Evolutionary conservation across 148 eudicot genomes (phyloP), one percentile per base, ranked within the genome.

Genomic region (Nepenthes mirabilis): DNA sequence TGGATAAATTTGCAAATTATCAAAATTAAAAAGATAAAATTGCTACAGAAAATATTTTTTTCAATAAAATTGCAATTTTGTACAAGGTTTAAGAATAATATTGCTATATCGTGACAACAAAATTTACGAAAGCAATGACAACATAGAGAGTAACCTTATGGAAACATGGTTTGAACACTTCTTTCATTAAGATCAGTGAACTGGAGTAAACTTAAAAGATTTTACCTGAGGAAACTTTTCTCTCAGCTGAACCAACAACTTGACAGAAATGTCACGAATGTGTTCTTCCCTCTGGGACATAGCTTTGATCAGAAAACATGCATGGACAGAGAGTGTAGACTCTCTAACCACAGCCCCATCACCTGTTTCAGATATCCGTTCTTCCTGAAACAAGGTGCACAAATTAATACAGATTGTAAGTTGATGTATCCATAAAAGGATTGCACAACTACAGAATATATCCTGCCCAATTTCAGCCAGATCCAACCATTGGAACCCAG

Each of bases 281-380:
- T 94, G 91, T 61, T 94, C 99, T 65, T 89, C 99, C 73, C 97
- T 79, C 61, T 70, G 84, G 43, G 99, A 89, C 85, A 94, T 75
- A 71, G 84, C 87, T 76, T 85, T 89, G 62, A 94, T 89, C 48
- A 94, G 79, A 77, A 89, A 89, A 59, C 86, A 86, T 14, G 99
- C 84, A 84, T 94, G 99, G 47, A 78, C 80, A 54, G 86, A 72
- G 60, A 94, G 86, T 60, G 84, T 77, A 40, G 80, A 82, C 66
- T 86, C 97, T 65, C 99, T 79, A 47, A 62, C 56, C 60, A 82
- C 86, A 62, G 97, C 89, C 68, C 70, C 85, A 72, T 73, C 78
- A 52, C 99, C 99, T 1, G 85, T 80, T 67, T 77, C 97, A 37
- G 91, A 77, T 74, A 75, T 76, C 55, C 73, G 71, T 54, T 84